phyloP scores from a whole-genome alignment of 2,329 filamentous ascomycete species.

The Penicillium sp. region DNA sequence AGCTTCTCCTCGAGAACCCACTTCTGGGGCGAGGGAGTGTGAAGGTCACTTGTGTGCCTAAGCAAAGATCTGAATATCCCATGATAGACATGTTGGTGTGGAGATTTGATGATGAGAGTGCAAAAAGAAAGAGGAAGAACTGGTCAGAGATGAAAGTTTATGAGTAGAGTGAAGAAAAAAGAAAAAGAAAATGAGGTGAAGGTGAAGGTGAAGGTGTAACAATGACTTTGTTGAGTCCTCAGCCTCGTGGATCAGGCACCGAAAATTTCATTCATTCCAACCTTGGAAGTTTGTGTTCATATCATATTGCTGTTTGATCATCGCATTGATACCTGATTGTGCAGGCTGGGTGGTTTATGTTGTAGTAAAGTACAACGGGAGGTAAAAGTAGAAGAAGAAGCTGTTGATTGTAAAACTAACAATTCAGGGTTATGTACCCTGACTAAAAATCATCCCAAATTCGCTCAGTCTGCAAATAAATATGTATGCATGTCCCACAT shows the following conservation, averaged over 20 bases:
- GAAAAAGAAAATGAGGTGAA: not conserved
- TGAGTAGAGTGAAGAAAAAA: not conserved
- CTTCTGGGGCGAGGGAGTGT: not conserved
- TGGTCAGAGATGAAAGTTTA: not conserved
- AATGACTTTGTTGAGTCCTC: not conserved
- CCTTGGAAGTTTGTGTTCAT: too few relatives aligned
- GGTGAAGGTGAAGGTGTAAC: not conserved
- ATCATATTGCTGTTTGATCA: too few relatives aligned
- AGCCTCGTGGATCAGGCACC: not conserved
- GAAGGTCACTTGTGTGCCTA: not conserved
- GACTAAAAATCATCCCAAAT: too few relatives aligned
- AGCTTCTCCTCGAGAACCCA: conserved; percentile 3
- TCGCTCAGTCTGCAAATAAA: too few relatives aligned
- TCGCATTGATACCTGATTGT: too few relatives aligned
- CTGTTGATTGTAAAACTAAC: too few relatives aligned
- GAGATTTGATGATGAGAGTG: not conserved
- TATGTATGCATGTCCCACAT: too few relatives aligned
- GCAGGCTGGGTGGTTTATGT: too few relatives aligned
- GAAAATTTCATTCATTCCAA: not conserved
- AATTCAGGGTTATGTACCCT: too few relatives aligned
- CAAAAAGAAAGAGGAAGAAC: not conserved
- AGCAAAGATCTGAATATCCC: not conserved
- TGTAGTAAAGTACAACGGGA: too few relatives aligned
- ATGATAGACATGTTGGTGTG: not conserved
- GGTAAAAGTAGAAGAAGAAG: too few relatives aligned